Percentiles rank a stretch among this genome's conserved stretches.
phyloP scores from a whole-genome alignment of 2,329 filamentous ascomycete genomes.

The Calonectria ilicicola region DNA sequence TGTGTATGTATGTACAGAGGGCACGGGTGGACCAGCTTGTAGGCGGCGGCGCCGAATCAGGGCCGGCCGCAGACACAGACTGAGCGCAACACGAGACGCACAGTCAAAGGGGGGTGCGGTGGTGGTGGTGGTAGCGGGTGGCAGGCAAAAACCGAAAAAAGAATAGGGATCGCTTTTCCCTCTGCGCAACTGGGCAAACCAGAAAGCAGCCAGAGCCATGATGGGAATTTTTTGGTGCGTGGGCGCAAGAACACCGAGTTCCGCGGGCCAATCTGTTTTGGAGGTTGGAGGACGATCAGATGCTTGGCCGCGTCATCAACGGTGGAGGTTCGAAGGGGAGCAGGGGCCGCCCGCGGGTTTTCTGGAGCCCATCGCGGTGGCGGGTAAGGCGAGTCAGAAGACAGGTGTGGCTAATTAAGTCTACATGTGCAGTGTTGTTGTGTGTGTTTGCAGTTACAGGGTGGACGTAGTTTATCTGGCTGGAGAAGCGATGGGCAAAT shows the following conservation, averaged over 20 bases:
- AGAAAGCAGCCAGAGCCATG: neutral
- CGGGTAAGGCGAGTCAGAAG: neutral
- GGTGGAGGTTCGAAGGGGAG: neutral
- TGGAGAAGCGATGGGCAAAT: neutral
- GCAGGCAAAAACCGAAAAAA: neutral
- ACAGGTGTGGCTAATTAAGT: neutral
- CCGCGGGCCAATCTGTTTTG: slow-evolving; percentile 3
- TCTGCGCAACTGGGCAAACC: neutral
- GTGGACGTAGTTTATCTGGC: neutral
- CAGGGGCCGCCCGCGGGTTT: neutral
- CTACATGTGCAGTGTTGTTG: neutral
- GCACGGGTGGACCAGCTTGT: neutral
- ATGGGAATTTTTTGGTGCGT: neutral
- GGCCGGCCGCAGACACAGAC: neutral
- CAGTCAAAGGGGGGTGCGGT: neutral
- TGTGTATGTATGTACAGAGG: no score
- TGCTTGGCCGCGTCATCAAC: slow-evolving; percentile 17
- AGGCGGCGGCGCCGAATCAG: slow-evolving; percentile 1
- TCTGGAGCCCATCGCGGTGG: neutral
- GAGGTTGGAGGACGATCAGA: slow-evolving; percentile 7
- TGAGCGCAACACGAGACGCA: neutral
- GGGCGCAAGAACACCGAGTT: slow-evolving; percentile 5
- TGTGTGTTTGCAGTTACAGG: neutral
- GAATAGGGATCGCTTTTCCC: neutral
- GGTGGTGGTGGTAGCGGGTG: neutral